Conservation (phyloP, 1,139 yeast species). For the Scheffersomyces segobiensis region DNA sequence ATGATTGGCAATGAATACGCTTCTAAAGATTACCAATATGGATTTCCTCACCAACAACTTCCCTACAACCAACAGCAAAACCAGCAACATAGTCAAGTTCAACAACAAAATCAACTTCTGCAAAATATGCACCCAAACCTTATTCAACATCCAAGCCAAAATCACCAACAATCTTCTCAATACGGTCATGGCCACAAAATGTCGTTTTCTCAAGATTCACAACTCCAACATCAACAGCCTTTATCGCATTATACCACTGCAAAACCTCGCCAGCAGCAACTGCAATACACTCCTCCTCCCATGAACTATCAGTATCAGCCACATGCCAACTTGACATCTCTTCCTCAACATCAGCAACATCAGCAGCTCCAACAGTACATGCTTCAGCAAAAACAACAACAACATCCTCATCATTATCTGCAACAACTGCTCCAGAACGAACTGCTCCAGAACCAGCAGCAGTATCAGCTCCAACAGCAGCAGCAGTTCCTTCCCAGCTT, state of each 20-base stretch:
- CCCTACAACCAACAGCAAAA: background rate
- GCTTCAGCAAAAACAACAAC: background rate
- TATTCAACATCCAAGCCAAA: background rate
- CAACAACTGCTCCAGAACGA: background rate
- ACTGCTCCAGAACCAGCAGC: background rate
- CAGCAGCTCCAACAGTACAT: background rate
- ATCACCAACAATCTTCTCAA: background rate
- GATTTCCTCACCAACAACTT: background rate
- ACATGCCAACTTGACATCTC: background rate
- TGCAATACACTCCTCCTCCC: background rate
- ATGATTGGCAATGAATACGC: background rate
- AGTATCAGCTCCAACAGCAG: background rate
- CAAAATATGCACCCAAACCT: background rate
- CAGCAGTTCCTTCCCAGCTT: background rate
- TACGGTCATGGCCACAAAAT: background rate
- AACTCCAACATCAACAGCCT: background rate
- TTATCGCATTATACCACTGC: background rate
- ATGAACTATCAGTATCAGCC: background rate
- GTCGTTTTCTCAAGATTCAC: background rate
- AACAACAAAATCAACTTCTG: background rate
- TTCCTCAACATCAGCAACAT: background rate
- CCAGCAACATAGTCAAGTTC: background rate
- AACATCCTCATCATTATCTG: background rate
- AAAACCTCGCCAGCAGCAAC: background rate
- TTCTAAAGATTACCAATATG: background rate